These are phyloP conservation scores for Sporothrix protearum DNA, from an alignment of 2,329 filamentous ascomycete genomes.

Conservation along the genomic window DNA sequence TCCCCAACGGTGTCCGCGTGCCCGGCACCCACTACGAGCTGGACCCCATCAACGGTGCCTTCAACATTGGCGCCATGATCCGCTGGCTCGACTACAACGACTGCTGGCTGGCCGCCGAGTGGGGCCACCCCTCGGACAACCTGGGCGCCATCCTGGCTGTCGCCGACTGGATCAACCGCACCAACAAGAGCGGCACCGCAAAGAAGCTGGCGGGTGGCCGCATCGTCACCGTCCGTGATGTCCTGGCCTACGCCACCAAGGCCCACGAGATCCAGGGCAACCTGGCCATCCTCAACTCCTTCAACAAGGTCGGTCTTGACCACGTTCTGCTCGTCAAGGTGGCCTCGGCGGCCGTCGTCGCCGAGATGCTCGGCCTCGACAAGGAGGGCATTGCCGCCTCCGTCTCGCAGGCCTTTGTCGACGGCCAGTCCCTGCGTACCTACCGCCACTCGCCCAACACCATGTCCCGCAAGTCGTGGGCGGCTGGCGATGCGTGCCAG, in stretches of 20 bases:
- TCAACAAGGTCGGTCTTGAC: constrained; percentile 97
- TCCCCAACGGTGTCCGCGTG: constrained; percentile 88
- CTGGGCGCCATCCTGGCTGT: constrained; percentile 93
- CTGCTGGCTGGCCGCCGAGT: constrained; percentile 91
- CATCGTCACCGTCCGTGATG: constrained; percentile 82
- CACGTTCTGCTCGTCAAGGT: constrained; percentile 99
- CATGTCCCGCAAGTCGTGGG: constrained; percentile 99
- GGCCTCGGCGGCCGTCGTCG: constrained; percentile 87
- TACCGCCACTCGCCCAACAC: constrained; percentile 98
- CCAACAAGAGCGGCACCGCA: constrained; percentile 53
- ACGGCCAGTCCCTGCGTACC: constrained; percentile 91
- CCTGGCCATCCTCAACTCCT: constrained; percentile 94
- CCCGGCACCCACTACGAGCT: constrained; percentile 91
- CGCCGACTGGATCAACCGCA: constrained; percentile 95
- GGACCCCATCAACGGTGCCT: constrained; percentile 91
- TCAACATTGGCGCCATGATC: constrained; percentile 99
- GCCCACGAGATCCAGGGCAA: constrained; percentile 98
- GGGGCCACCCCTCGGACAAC: constrained; percentile 98
- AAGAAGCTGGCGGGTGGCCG: constrained; percentile 70
- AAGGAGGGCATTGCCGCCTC: constrained; percentile 92
- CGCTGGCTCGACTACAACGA: constrained; percentile 99
- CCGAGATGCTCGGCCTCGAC: constrained; percentile 86
- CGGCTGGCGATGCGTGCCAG: constrained; percentile 96
- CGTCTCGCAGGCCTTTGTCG: constrained; percentile 95
- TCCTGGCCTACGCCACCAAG: constrained; percentile 98